Evolutionary conservation across 176 grass and related monocot genomes (phyloP).

Genomic region (Hsuehochloa calcarea): DNA sequence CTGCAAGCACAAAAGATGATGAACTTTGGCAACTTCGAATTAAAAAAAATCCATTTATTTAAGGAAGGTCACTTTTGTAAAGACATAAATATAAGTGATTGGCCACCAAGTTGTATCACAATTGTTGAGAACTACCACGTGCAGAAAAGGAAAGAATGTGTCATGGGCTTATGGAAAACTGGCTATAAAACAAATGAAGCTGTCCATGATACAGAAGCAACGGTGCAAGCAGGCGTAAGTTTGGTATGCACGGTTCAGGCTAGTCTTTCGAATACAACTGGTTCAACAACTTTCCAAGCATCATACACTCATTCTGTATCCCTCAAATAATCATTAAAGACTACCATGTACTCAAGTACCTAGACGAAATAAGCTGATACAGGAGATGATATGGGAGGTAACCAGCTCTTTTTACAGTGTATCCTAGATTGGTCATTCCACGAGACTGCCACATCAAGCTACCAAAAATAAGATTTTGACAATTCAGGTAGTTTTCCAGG

Average conservation of each 20-base stretch:
- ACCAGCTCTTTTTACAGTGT: constrained; percentile 25
- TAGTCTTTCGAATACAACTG: constrained; percentile 18
- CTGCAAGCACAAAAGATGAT: constrained; percentile 34
- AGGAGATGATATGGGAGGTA: background rate
- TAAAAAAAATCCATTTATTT: background rate
- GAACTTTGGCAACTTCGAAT: background rate
- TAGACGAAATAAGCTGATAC: background rate
- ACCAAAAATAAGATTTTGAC: constrained; percentile 1
- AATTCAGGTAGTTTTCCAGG: background rate
- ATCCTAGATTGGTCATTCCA: constrained; percentile 3
- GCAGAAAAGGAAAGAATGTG: background rate
- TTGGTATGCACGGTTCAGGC: background rate
- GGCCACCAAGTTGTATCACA: background rate
- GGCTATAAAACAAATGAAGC: background rate
- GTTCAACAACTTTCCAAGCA: constrained; percentile 2
- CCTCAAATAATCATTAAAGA: background rate
- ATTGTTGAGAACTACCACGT: background rate
- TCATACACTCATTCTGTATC: background rate
- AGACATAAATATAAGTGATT: background rate
- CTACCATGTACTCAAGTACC: background rate
- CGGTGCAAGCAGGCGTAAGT: background rate
- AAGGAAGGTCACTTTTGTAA: background rate
- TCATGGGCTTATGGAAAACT: background rate
- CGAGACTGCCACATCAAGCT: background rate
- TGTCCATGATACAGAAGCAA: constrained; percentile 3